Percentiles rank a stretch among this genome's conserved stretches.
Evolutionary conservation across 129 eudicot genomes (phyloP).

Genomic region (Flaveria trinervia): DNA sequence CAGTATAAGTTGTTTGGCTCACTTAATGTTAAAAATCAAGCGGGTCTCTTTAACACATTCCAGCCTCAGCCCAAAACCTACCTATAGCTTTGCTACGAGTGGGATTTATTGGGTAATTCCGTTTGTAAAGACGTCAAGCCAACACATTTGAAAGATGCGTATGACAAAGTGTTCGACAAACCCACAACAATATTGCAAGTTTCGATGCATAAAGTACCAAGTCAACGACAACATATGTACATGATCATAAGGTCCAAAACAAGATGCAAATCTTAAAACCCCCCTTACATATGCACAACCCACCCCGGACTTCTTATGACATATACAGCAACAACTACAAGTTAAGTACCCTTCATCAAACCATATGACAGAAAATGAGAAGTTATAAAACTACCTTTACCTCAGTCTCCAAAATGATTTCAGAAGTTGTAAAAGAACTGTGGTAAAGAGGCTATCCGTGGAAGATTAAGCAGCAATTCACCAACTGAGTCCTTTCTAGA

Average conservation of each 20-base stretch:
- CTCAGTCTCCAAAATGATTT: constrained; percentile 21
- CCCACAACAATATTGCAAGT: background rate
- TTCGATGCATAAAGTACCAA: constrained; percentile 8
- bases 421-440: constrained; percentile 64
- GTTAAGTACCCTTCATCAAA: constrained; percentile 22
- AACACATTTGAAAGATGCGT: too few species aligned
- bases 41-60: too few species aligned
- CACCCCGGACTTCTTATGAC: constrained; percentile 27
- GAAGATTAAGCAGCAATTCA: constrained; percentile 78
- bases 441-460: constrained; percentile 84
- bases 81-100: too few species aligned
- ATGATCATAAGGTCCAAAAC: constrained; percentile 25
- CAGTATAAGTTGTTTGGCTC: too few species aligned
- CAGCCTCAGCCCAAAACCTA: too few species aligned
- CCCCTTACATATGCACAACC: constrained; percentile 17
- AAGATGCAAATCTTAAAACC: background rate
- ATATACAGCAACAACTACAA: constrained; percentile 19
- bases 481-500: constrained; percentile 87
- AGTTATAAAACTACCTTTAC: constrained; percentile 22
- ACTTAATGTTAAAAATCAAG: too few species aligned
- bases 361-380: constrained; percentile 2
- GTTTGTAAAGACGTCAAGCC: too few species aligned
- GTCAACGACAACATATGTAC: constrained; percentile 29
- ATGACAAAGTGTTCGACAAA: too few species aligned
- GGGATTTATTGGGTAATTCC: too few species aligned